These are phyloP conservation scores for Alternaria metachromatica DNA, from an alignment of 2,329 filamentous ascomycete genomes.

Conservation along the genomic window DNA sequence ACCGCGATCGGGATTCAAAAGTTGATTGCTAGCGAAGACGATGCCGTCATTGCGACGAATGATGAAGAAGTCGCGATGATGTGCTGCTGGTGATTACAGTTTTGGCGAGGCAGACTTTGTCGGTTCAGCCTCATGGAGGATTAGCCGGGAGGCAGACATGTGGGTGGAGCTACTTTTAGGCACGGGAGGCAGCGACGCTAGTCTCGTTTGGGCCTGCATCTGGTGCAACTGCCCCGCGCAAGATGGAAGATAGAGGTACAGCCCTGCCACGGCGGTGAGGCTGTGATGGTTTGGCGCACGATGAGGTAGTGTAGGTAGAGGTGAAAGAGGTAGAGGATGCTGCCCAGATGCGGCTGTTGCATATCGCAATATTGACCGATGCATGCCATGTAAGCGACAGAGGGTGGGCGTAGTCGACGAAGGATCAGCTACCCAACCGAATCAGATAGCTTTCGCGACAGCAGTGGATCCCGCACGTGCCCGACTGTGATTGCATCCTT, in stretches of 20 bases:
- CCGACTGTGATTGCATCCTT: not conserved
- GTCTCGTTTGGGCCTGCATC: not conserved
- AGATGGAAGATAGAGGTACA: conserved; percentile 3
- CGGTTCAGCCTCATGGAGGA: conserved; percentile 14
- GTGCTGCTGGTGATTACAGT: conserved; percentile 10
- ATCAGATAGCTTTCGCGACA: conserved; percentile 1
- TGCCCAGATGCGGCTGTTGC: not conserved
- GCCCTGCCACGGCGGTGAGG: conserved; percentile 8
- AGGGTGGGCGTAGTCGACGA: not conserved
- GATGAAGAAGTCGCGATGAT: not conserved
- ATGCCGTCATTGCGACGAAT: conserved; percentile 15
- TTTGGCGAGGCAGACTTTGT: conserved; percentile 27
- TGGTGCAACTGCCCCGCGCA: conserved; percentile 13
- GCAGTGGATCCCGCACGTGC: conserved; percentile 7
- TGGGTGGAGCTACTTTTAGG: conserved; percentile 18
- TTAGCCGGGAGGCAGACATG: conserved; percentile 8
- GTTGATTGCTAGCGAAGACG: conserved; percentile 5
- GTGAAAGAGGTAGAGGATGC: not conserved
- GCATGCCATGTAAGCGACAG: conserved; percentile 9
- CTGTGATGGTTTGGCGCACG: conserved; percentile 1
- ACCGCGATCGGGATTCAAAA: conserved; percentile 3
- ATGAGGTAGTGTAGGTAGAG: not conserved
- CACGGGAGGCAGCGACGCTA: conserved; percentile 15
- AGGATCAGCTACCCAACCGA: not conserved
- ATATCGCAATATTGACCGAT: conserved; percentile 5